Conservation (phyloP, 352 stramenopile genomes). For the Thalassiosira mediterranea region DNA sequence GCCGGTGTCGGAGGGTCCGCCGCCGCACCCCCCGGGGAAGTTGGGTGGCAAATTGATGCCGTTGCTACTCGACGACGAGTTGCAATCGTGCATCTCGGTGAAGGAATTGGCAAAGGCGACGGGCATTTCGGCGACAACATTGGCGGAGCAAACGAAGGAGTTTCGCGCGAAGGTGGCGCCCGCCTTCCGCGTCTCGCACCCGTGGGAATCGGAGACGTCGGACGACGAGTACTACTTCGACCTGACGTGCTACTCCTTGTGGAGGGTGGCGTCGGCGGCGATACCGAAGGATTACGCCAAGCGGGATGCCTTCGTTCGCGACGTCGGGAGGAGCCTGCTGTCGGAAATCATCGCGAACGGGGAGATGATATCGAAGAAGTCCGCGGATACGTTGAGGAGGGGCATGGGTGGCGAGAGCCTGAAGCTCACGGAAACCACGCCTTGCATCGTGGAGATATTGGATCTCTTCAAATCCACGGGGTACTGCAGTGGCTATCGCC, state of each 20-base stretch:
- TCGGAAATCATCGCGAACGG: conserved; percentile 29
- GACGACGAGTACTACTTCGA: conserved; percentile 83
- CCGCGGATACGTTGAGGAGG: conserved; percentile 17
- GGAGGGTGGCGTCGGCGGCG: conserved; percentile 62
- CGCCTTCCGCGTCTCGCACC: conserved; percentile 56
- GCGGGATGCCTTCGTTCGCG: conserved; percentile 66
- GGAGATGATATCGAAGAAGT: conserved; percentile 32
- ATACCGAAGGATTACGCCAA: conserved; percentile 60
- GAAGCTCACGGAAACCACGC: conserved; percentile 52
- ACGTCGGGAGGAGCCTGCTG: conserved; percentile 54
- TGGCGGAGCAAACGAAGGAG: conserved; percentile 36
- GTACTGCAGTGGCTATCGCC: conserved; percentile 44
- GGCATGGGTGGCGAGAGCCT: conserved; percentile 11
- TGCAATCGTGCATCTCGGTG: conserved; percentile 67
- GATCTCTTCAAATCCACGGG: conserved; percentile 45
- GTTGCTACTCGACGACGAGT: conserved; percentile 67
- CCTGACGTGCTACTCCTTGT: conserved; percentile 75
- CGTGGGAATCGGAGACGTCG: conserved; percentile 59
- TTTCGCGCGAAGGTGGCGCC: conserved; percentile 46
- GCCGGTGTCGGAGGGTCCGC: conserved; percentile 41
- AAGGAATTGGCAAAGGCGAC: conserved; percentile 48
- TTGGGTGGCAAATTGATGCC: conserved; percentile 48
- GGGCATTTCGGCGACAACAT: conserved; percentile 18
- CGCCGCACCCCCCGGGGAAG: conserved; percentile 49
- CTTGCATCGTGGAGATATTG: conserved; percentile 43